Base-by-base conservation (phyloP, 164 flowering plant genomes). In the Nelumbo lutea region DNA sequence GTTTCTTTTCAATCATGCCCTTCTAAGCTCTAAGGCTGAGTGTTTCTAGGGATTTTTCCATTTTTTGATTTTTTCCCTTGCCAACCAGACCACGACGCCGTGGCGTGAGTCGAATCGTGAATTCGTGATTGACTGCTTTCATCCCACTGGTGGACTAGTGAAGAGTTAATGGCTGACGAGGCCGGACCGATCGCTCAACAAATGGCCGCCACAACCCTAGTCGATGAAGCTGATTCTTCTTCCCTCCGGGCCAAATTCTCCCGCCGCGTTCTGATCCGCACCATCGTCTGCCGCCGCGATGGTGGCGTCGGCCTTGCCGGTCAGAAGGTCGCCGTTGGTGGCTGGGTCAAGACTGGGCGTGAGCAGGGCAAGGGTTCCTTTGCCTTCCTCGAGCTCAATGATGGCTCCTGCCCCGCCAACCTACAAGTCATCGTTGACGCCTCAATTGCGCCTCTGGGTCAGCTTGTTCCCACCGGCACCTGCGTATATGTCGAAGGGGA, bases 261-360 rank as follows among this genome's bases (percentile, higher is more conserved):
- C 1, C 83, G 84, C 65, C 87, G 91, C 0, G 83, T 79, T n/a
- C 81, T 68, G 45, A 83, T 89, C 80, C 61, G 71, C 1, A 67
- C 83, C 51, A 86, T 89, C 62, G 44, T 89, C n/a, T 40, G 61
- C 60, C 81, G 88, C 0, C 73, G 85, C 47, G 95, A 89, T 66
- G 86, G 87, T 64, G 94, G 91, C 13, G 76, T 81, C 2, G 83
- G 81, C 1, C 77, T 85, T 8, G 80, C 83, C 8, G 90, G 88
- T 3, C 80, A 78, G 67, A 65, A 44, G 1, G 85, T 84, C n/a
- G 64, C 78, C 10, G 73, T 83, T 43, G 90, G 89, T 1, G 95
- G 95, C 0, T 89, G 91, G 91, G 89, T 89, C 42, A 86, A 84
- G 71, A 87, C 90, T 1, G 95, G 95, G 0, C 75, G 91, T 4